Evolutionary conservation across 176 grass and related monocot genomes (phyloP), one percentile per base, ranked within the genome.

Genomic region (Phragmites australis): DNA sequence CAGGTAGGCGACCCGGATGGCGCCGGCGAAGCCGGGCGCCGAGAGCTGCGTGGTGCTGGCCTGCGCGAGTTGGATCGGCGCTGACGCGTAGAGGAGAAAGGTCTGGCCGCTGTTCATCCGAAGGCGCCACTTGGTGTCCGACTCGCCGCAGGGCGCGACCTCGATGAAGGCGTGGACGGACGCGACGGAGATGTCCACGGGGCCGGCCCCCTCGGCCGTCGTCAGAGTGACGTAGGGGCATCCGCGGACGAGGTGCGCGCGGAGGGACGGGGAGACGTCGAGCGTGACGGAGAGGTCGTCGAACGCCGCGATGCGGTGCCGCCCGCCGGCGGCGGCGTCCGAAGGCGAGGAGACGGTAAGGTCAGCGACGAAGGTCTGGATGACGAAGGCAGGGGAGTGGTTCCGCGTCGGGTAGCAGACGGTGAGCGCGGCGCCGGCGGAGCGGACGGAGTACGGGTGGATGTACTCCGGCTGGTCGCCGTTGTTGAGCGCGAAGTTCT

Each of bases 401-500:
- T 81, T 91, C 29, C 92, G 90, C 51, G 86, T 17, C 6, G 96
- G 96, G 76, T 90, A 95, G 78, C 82, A 99, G 15, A 99, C 7
- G 73, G 90, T 79, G 41, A 99, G 86, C 0, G 78, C 93, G 9
- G 59, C 74, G 10, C 60, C 74, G 14, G 86, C 68, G 70, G 90
- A 88, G 9, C 77, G 70, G 74, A 95, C 51, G 18, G 93, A 91
- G 88, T 99, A 99, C 1, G 96, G 96, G 58, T 99, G 92, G 88
- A 99, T 77, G 81, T 99, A 99, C 84, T 99, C 96, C 12, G 92
- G 90, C 80, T 99, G 96, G 74, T 94, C 92, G 43, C 96, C 96
- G 81, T 95, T 88, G 19, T 99, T 99, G 71, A 99, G 96, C 73
- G 45, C 70, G 61, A 75, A 93, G 90, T 99, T 99, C 77, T 99